Conservation (phyloP, 2,329 filamentous ascomycete genomes). For the Trichophyton verrucosum region DNA sequence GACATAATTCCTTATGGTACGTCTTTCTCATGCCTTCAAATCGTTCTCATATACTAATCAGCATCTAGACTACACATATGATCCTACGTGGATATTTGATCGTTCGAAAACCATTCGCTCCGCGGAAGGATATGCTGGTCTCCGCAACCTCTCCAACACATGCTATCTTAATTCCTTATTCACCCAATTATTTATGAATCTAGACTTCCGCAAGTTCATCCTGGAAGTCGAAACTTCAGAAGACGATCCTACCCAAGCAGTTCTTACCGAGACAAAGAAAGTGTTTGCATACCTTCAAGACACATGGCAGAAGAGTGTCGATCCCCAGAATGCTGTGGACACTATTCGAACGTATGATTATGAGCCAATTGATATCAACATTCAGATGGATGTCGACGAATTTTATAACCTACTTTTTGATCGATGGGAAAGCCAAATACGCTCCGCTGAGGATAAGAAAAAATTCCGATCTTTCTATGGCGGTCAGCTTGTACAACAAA, state of each 20-base stretch:
- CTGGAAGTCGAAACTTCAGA: conserved; percentile 50
- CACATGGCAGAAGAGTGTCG: conserved; percentile 58
- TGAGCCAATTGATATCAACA: conserved; percentile 66
- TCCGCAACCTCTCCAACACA: conserved; percentile 88
- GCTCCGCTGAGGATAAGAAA: conserved; percentile 54
- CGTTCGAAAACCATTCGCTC: conserved; percentile 57
- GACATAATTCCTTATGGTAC: conserved; percentile 41
- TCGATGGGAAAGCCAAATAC: conserved; percentile 73
- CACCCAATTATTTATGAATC: conserved; percentile 93
- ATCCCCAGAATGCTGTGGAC: conserved; percentile 58
- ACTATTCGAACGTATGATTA: conserved; percentile 76
- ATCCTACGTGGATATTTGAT: conserved; percentile 52
- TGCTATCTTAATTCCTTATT: conserved; percentile 95
- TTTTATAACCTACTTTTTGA: conserved; percentile 94
- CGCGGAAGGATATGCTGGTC: conserved; percentile 68
- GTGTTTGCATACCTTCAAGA: conserved; percentile 82
- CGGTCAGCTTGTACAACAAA: conserved; percentile 83
- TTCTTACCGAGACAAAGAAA: conserved; percentile 65
- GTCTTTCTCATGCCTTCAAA: conserved; percentile 13
- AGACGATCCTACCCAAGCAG: conserved; percentile 44
- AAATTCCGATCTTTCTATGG: conserved; percentile 74
- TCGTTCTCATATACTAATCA: conserved; percentile 15
- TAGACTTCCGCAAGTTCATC: conserved; percentile 74
- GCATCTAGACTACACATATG: conserved; percentile 44
- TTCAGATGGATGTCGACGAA: conserved; percentile 97